Percentiles rank a stretch among this genome's conserved stretches.
These are phyloP conservation scores for Triticum timopheevii DNA, from an alignment of 176 grass and related monocot genomes.

Conservation along the genomic window DNA sequence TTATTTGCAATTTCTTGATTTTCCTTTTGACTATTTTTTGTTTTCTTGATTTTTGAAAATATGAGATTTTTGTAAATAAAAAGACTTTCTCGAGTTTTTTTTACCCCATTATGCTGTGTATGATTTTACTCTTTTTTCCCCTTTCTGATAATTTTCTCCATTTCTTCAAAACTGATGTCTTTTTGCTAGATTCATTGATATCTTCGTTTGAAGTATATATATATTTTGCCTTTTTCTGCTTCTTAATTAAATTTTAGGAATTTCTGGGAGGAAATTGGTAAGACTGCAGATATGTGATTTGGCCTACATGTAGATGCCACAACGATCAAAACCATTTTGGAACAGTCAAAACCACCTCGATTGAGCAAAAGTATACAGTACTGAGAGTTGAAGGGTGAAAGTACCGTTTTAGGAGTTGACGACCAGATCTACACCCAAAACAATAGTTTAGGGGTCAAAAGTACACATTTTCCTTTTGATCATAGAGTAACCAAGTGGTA, in stretches of 20 bases:
- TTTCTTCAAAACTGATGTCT: background rate
- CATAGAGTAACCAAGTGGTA: background rate
- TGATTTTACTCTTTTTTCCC: background rate
- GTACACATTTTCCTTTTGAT: constrained; percentile 1
- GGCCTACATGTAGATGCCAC: background rate
- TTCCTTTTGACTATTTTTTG: background rate
- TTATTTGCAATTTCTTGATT: background rate
- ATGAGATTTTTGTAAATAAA: background rate
- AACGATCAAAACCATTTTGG: background rate
- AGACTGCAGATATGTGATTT: background rate
- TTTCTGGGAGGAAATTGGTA: background rate
- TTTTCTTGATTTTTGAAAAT: background rate
- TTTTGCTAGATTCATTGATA: background rate
- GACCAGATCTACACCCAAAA: background rate
- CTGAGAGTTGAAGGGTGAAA: background rate
- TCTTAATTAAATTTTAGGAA: background rate
- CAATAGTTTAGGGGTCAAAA: constrained; percentile 6
- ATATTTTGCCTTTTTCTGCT: background rate
- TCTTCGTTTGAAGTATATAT: background rate
- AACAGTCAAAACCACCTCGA: background rate
- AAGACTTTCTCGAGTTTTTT: background rate
- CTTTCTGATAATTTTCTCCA: background rate
- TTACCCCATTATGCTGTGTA: background rate
- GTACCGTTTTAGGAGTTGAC: background rate
- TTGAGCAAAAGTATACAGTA: background rate